Percentiles rank a stretch among this genome's conserved stretches.
Evolutionary conservation across 495 filamentous ascomycete species (phyloP).

Genomic region (Cudoniella acicularis): DNA sequence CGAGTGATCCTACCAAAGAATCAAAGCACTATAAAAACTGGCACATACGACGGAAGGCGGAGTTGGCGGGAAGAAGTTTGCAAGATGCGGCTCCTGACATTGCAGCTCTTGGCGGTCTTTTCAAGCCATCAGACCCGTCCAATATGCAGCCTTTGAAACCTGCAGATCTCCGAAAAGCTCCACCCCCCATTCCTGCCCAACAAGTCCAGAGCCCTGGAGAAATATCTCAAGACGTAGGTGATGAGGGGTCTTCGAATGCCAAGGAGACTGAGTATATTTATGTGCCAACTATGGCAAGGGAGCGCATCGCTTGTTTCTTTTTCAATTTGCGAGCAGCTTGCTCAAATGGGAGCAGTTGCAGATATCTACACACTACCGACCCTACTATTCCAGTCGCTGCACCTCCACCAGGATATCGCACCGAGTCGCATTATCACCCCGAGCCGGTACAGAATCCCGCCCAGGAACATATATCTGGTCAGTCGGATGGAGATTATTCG

Average conservation of each 20-base stretch:
- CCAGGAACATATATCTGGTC: too few species aligned
- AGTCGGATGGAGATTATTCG: too few species aligned
- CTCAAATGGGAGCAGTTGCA: background rate
- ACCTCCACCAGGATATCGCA: background rate
- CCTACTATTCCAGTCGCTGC: background rate
- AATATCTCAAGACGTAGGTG: too few species aligned
- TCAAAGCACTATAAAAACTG: conserved; percentile 17
- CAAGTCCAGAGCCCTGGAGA: background rate
- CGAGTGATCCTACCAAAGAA: conserved; percentile 5
- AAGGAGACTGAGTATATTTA: too few species aligned
- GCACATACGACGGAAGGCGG: conserved; percentile 16
- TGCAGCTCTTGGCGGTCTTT: conserved; percentile 16
- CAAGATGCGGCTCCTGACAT: conserved; percentile 23
- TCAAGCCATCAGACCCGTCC: conserved; percentile 11
- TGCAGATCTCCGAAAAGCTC: conserved; percentile 6
- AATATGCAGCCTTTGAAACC: conserved; percentile 5
- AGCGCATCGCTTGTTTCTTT: background rate
- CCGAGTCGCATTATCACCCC: background rate
- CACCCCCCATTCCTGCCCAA: background rate
- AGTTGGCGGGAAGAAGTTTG: conserved; percentile 13
- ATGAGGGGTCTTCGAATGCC: too few species aligned
- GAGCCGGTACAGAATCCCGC: background rate
- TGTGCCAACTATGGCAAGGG: background rate
- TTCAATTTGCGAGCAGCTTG: background rate
- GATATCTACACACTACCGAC: conserved; percentile 2